Base-by-base conservation (phyloP, 2,329 filamentous ascomycete genomes). In the Paradendryphiella salina region DNA sequence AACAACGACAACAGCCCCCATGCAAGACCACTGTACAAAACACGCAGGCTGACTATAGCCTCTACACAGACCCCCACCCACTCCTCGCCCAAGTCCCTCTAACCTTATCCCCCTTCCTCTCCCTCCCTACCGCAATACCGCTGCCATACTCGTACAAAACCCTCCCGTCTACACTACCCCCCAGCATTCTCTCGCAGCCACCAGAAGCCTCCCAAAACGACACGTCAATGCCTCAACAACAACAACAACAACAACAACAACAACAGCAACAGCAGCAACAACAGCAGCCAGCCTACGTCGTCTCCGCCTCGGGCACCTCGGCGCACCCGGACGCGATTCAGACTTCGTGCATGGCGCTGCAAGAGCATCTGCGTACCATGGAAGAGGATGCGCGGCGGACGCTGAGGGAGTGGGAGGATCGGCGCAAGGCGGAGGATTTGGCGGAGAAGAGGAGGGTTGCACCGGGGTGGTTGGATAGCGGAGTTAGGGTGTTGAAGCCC, bases 111-210 rank as follows among this genome's bases (percentile, higher is more conserved):
- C 94, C 94, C 20, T 96, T 96, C 77, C 85, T 97, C 65, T 88
- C 87, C 53, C 86, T 99, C 26, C 94, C 94, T 9, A 87, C 89
- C 23, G 88, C 93, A 20, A 89, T 92, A 15, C 96, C 92, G 0
- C 84, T 99, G 6, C 93, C 94, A 18, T 97, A 97, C 78, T 96
- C 90, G 63, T 97, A 96, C 82, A 93, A 92, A 71, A 82, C 85
- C 9, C 87, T 97, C 69, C 90, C 93, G 0, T 93, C 90, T 0
- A 88, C 90, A 2, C 83, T 97, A 0, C 93, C 94, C 0, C 85
- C 85, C 1, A 88, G 89, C 1, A 80, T 84, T 28, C 82, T 85
- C 6, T 51, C 76, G 56, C 58, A 15, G 2, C 41, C 43, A 36
- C 43, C 73, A 60, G 50, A 71, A 54, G 54, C 69, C 39, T 34